Percentiles rank a stretch among this genome's conserved stretches.
Conservation (phyloP, 73 alveolate species). For the Uronychia binucleata region DNA sequence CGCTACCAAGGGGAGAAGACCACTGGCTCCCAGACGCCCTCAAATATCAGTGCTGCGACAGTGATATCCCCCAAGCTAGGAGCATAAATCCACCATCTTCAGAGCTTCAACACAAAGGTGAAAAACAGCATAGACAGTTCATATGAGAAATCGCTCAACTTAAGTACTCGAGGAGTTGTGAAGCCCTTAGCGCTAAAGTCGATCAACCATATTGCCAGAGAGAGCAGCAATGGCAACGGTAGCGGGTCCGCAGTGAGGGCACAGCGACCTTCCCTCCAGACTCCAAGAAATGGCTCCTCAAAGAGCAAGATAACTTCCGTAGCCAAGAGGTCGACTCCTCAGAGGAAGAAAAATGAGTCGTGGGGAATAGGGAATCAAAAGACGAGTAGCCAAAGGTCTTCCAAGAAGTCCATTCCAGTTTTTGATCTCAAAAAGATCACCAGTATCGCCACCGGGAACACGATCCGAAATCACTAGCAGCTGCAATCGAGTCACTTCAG, state of each 20-base stretch:
- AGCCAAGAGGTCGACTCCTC: background rate
- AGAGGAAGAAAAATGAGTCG: background rate
- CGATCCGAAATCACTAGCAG: background rate
- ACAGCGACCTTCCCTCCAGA: background rate
- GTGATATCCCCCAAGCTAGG: background rate
- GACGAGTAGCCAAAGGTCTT: background rate
- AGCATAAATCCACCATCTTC: background rate
- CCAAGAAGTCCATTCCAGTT: background rate
- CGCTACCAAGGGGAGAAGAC: background rate
- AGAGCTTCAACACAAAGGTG: background rate
- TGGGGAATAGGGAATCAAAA: background rate
- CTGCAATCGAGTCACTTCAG: background rate
- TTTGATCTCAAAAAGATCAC: background rate
- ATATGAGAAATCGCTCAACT: background rate
- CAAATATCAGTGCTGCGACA: background rate
- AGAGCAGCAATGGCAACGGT: background rate
- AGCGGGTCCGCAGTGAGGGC: background rate
- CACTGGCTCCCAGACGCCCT: background rate
- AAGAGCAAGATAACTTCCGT: background rate
- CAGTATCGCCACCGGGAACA: background rate
- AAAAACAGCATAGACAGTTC: background rate
- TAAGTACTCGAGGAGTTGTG: background rate
- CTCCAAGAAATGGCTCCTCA: background rate
- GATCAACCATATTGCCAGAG: background rate
- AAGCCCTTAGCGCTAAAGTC: background rate